Conservation (phyloP, 805 yeast species). For the Alloascoidea hylecoeti region DNA sequence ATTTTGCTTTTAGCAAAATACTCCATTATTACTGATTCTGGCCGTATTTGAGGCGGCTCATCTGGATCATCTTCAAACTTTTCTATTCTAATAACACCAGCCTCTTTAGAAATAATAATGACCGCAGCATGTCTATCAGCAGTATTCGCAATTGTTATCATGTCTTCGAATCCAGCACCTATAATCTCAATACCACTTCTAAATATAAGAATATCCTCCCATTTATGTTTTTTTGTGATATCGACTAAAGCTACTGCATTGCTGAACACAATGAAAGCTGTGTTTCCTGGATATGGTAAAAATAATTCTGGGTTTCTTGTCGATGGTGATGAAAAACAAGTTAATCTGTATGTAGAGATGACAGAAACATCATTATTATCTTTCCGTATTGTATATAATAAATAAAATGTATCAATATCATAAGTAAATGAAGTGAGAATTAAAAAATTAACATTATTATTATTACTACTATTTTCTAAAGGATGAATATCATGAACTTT, state of each 20-base stretch:
- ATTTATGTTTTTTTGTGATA: slow-evolving; percentile 34
- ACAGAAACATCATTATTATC: slow-evolving; percentile 36
- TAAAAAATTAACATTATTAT: slow-evolving; percentile 26
- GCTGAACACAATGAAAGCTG: slow-evolving; percentile 47
- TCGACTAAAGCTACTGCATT: slow-evolving; percentile 57
- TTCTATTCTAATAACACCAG: slow-evolving; percentile 53
- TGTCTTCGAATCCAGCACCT: slow-evolving; percentile 43
- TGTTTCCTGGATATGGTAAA: slow-evolving; percentile 41
- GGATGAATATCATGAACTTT: slow-evolving; percentile 38
- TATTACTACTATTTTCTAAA: slow-evolving; percentile 28
- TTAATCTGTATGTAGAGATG: slow-evolving; percentile 53
- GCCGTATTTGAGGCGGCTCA: slow-evolving; percentile 6
- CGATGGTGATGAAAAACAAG: slow-evolving; percentile 24
- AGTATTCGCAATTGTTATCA: slow-evolving; percentile 12
- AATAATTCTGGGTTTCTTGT: slow-evolving; percentile 30
- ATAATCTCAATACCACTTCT: slow-evolving; percentile 35
- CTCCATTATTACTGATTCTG: slow-evolving; percentile 1
- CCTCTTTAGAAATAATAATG: slow-evolving; percentile 31
- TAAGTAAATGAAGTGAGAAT: slow-evolving; percentile 31
- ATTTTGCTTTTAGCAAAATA: slow-evolving; percentile 41
- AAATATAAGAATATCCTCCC: slow-evolving; percentile 73
- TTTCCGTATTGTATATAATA: slow-evolving; percentile 39
- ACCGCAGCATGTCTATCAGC: slow-evolving; percentile 27
- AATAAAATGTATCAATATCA: slow-evolving; percentile 20
- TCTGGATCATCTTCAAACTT: slow-evolving; percentile 19